These are phyloP conservation scores for Lolium multiflorum DNA, from an alignment of 176 grass and related monocot species.

Conservation along the genomic window DNA sequence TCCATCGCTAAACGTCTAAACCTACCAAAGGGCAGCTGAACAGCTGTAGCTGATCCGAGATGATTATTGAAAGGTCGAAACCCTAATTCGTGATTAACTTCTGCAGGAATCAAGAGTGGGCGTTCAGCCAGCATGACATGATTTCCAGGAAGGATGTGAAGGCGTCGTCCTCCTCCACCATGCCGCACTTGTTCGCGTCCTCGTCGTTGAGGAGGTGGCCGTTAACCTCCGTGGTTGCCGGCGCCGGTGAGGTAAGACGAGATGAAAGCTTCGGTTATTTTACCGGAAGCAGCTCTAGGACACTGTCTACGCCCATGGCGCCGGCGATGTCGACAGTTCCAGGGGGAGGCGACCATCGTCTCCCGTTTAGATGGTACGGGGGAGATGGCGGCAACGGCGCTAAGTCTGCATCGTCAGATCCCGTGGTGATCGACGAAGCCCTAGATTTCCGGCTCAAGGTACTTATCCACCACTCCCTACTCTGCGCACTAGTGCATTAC, in stretches of 20 bases:
- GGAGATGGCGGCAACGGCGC: slow-evolving; percentile 7
- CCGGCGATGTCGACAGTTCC: not conserved
- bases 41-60: not conserved
- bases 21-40: not conserved
- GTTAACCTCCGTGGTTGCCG: not conserved
- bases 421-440: slow-evolving; percentile 49
- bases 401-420: slow-evolving; percentile 44
- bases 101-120: slow-evolving; percentile 70
- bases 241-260: not conserved
- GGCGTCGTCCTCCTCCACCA: slow-evolving; percentile 19
- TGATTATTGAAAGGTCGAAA: slow-evolving; percentile 2
- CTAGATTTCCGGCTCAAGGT: slow-evolving; percentile 54
- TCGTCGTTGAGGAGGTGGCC: slow-evolving; percentile 47
- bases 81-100: slow-evolving; percentile 47
- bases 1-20: not conserved
- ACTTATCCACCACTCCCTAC: not conserved
- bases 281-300: slow-evolving; percentile 21
- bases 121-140: slow-evolving; percentile 62
- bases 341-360: not conserved
- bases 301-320: slow-evolving; percentile 4
- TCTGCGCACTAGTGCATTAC: not conserved
- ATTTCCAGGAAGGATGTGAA: slow-evolving; percentile 56
- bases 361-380: slow-evolving; percentile 50
- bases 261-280: slow-evolving; percentile 34
- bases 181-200: slow-evolving; percentile 34